Evolutionary conservation across 2,329 filamentous ascomycete species (phyloP).

Genomic region (Corinectria fuckeliana): DNA sequence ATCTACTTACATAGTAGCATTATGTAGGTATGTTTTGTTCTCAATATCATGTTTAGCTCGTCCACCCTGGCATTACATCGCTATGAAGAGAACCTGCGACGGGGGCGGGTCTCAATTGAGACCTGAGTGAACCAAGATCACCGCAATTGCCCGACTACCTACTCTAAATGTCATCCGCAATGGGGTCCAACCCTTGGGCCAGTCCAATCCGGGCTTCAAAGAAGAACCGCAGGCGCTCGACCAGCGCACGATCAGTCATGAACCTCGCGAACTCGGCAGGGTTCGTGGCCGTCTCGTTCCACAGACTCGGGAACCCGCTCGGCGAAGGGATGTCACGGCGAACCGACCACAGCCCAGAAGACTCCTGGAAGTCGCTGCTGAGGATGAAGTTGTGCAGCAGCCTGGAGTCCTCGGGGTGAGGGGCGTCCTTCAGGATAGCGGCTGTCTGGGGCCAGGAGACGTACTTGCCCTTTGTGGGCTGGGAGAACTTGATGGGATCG

Average conservation of each 20-base stretch:
- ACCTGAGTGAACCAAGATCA: too few relatives aligned
- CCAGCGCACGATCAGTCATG: slow-evolving; percentile 49
- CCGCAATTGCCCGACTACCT: background rate
- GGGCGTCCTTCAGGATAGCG: slow-evolving; percentile 56
- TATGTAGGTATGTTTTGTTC: too few relatives aligned
- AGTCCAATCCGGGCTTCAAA: slow-evolving; percentile 51
- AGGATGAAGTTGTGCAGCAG: slow-evolving; percentile 56
- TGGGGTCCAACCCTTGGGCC: slow-evolving; percentile 50
- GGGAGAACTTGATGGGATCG: slow-evolving; percentile 31
- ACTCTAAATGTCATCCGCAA: slow-evolving; percentile 36
- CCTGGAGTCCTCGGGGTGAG: slow-evolving; percentile 58
- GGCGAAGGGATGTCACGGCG: slow-evolving; percentile 44
- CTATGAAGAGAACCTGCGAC: too few relatives aligned
- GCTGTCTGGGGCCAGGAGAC: slow-evolving; percentile 56
- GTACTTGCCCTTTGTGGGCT: slow-evolving; percentile 49
- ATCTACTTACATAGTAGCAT: background rate
- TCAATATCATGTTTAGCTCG: too few relatives aligned
- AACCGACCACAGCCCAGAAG: slow-evolving; percentile 41
- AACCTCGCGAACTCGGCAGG: slow-evolving; percentile 47
- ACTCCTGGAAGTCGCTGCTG: slow-evolving; percentile 47
- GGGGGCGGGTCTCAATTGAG: too few relatives aligned
- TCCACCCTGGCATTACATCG: too few relatives aligned
- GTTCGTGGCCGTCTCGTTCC: slow-evolving; percentile 40
- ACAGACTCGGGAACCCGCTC: slow-evolving; percentile 30
- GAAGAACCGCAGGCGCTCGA: slow-evolving; percentile 51